These are phyloP conservation scores for Metarhizium guizhouense DNA, from an alignment of 2,329 filamentous ascomycete species.

Conservation along the genomic window DNA sequence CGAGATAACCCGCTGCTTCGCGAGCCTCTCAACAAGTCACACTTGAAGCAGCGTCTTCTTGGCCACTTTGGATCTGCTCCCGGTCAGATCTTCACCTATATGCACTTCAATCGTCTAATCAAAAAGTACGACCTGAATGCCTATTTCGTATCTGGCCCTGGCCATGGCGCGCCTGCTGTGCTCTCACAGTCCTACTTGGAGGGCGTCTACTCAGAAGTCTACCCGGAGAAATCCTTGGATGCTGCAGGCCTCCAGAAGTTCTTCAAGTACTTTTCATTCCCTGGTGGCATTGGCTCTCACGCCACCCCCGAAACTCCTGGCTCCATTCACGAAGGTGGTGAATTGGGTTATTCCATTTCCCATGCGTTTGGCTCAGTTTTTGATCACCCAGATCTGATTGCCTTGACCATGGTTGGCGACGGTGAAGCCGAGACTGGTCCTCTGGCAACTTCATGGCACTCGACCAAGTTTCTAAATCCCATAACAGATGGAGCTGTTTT, in stretches of 20 bases:
- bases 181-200: conserved; percentile 71
- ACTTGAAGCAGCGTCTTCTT: conserved; percentile 65
- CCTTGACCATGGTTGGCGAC: conserved; percentile 70
- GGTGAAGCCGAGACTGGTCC: conserved; percentile 77
- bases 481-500: conserved; percentile 70
- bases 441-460: conserved; percentile 72
- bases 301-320: conserved; percentile 73
- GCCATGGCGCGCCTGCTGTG: conserved; percentile 68
- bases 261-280: conserved; percentile 79
- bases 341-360: conserved; percentile 73
- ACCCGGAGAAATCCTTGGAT: conserved; percentile 63
- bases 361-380: conserved; percentile 72
- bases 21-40: conserved; percentile 58
- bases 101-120: conserved; percentile 75
- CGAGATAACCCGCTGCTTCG: conserved; percentile 63
- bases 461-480: conserved; percentile 74
- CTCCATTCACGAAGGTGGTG: conserved; percentile 69
- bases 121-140: conserved; percentile 69
- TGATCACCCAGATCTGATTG: conserved; percentile 65
- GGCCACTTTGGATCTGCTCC: conserved; percentile 75
- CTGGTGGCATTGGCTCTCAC: conserved; percentile 69
- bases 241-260: conserved; percentile 61
- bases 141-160: conserved; percentile 67
- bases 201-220: conserved; percentile 69
- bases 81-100: conserved; percentile 74